These are phyloP conservation scores for Citrus maxima DNA, from an alignment of 345 rosid species.

Conservation along the genomic window DNA sequence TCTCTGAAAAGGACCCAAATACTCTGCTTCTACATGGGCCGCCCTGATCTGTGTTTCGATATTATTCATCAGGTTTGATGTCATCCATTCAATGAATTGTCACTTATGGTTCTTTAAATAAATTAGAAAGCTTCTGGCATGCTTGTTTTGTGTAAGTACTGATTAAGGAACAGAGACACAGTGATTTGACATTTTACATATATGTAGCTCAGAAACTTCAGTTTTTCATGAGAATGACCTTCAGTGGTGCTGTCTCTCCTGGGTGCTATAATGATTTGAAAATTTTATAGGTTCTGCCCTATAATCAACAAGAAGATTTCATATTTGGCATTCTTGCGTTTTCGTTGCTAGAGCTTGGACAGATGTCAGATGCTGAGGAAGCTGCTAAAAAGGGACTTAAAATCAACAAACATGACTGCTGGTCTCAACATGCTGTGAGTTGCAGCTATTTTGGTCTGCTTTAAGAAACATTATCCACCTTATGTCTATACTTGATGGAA, in stretches of 20 bases:
- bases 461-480: not conserved
- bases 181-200: not conserved
- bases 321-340: conserved; percentile 88
- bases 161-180: not conserved
- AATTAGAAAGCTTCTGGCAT: not conserved
- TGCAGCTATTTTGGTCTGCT: not conserved
- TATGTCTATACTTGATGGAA: not conserved
- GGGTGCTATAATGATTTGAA: conserved; percentile 6
- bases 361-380: conserved; percentile 67
- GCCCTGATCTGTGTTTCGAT: conserved; percentile 50
- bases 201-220: not conserved
- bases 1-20: conserved; percentile 76
- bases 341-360: conserved; percentile 79
- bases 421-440: conserved; percentile 93
- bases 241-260: not conserved
- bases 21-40: conserved; percentile 77
- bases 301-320: conserved; percentile 60
- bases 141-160: not conserved
- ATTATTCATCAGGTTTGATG: conserved; percentile 65
- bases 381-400: conserved; percentile 77
- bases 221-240: not conserved
- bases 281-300: conserved; percentile 55
- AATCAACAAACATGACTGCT: conserved; percentile 66
- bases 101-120: not conserved
- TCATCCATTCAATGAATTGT: conserved; percentile 8